Evolutionary conservation across 2,329 filamentous ascomycete genomes (phyloP), one percentile per base, ranked within the genome.

Genomic region (Arthrobotrys iridis): DNA sequence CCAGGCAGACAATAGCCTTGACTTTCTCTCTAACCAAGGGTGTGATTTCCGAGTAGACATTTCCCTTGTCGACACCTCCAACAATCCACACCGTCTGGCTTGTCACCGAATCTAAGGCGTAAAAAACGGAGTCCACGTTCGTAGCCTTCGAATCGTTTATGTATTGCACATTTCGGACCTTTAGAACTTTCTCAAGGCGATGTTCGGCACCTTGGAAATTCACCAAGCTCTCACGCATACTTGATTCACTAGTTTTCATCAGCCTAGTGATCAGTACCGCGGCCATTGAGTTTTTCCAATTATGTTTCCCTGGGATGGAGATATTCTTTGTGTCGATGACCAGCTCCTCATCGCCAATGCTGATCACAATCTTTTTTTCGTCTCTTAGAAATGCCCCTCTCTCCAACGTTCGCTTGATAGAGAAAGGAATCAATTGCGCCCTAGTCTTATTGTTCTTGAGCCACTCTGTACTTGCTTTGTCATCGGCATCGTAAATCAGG

Each of bases 1-100:
- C 57, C 30, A 62, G 37, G 22, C 57, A 62, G 8, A 62, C 37
- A 10, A 62, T 62, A n/a, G 57, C 57, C 11, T 33, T 62, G 22
- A 62, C 57, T 15, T 62, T 62, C 13, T 33, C 57, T 30, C 40
- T 18, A n/a, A 62, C 43, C 24, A 62, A 10, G n/a, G 30, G 18
- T 3, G n/a, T n/a, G 37, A 55, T 20, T 4, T 55, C 50, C 33
- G 11, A 22, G 4, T 55, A 55, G 15, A 37, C 50, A 24, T 55
- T 55, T 10, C 50, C 50, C 15, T 55, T 55, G 24, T 55, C 50
- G 8, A 55, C 50, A 0, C 50, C 50, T 0, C 50, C 50, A 13
- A 55, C 50, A 20, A 55, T 55, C 50, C 50, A 55, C 6, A 55
- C 28, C 10, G 50, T 55, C 3, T n/a, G 50, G 3, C 28, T 37